A percentile compares a stretch with the other conserved stretches of the same genome.
Evolutionary conservation across 2,329 filamentous ascomycete species (phyloP).

Genomic region (Aspergillus texensis): DNA sequence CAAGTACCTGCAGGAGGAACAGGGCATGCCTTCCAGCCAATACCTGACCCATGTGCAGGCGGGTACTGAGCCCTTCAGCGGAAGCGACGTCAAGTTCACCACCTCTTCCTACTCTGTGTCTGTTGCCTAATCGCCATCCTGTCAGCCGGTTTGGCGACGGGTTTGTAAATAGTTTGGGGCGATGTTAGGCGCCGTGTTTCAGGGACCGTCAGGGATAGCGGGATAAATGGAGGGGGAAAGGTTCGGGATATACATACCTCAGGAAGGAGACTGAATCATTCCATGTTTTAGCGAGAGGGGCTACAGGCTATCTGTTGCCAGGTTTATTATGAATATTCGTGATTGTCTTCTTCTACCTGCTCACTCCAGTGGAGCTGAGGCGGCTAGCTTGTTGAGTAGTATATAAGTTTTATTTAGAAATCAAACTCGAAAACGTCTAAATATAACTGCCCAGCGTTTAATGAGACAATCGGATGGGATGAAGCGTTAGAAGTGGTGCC

Average conservation of each 20-base stretch:
- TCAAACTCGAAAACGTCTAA: background rate
- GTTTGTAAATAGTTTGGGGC: conserved; percentile 1
- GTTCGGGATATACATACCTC: conserved; percentile 1
- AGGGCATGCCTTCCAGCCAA: conserved; percentile 45
- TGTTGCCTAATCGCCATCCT: conserved; percentile 24
- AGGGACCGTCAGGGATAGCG: conserved; percentile 16
- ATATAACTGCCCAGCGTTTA: background rate
- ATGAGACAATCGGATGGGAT: background rate
- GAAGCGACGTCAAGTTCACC: conserved; percentile 29
- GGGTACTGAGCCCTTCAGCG: conserved; percentile 41
- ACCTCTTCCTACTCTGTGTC: conserved; percentile 34
- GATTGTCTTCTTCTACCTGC: background rate
- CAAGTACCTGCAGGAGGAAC: conserved; percentile 54
- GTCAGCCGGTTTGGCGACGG: background rate
- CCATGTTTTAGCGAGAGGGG: background rate
- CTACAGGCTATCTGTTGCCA: background rate
- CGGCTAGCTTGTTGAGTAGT: background rate
- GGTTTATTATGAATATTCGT: background rate
- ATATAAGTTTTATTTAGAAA: background rate
- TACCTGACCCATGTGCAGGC: conserved; percentile 55
- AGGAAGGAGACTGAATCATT: conserved; percentile 1
- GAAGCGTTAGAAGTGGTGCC: background rate
- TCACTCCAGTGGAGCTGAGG: background rate
- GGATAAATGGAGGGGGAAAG: background rate
- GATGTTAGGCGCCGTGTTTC: conserved; percentile 25